Base-by-base conservation (phyloP, 306 rosid species). In the Canavalia gladiata region DNA sequence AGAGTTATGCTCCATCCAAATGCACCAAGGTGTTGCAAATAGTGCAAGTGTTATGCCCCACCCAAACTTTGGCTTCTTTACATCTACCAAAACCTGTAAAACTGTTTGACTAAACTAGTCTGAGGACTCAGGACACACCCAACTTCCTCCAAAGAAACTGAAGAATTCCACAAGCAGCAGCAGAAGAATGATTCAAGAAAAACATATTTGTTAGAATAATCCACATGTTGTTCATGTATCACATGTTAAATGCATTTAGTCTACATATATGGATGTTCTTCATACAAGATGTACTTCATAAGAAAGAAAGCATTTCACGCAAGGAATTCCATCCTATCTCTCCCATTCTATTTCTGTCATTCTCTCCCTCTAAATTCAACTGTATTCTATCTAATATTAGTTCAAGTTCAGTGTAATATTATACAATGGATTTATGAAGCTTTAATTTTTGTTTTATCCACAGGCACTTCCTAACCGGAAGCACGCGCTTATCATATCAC, bases 401-500 rank as follows among this genome's bases (percentile, higher is more conserved):
- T 81, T 79, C 51, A 69, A 46, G 59, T 68, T 41, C 37, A 41
- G 64, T 7, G 29, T 18, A 18, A 18, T 0, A 37, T 65, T 34
- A 71, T 66, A 29, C 37, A 35, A 25, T 13, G 42, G 9, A 50
- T 49, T 74, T 58, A 56, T 60, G 34, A 57, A 8, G 55, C 68
- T 41, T 59, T 51, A 4, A 12, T 80, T 62, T 50, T 12, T 63
- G 25, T 5, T 76, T 66, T 75, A 28, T 65, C 63, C 79, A 83
- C 86, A 95, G 99, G 97, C 99, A 80, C 97, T 92, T 49, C 99
- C 99, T 56, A 49, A 88, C 80, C 83, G 93, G 56, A 87, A 88
- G 87, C 91, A 88, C 66, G 97, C 97, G 79, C 92, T 95, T 69
- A 91, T 95, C 43, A 84, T 88, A 63, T 88, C 99, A 58, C 91